phyloP scores from a whole-genome alignment of 208 protist species.

The Vickermania ingenoplastis region DNA sequence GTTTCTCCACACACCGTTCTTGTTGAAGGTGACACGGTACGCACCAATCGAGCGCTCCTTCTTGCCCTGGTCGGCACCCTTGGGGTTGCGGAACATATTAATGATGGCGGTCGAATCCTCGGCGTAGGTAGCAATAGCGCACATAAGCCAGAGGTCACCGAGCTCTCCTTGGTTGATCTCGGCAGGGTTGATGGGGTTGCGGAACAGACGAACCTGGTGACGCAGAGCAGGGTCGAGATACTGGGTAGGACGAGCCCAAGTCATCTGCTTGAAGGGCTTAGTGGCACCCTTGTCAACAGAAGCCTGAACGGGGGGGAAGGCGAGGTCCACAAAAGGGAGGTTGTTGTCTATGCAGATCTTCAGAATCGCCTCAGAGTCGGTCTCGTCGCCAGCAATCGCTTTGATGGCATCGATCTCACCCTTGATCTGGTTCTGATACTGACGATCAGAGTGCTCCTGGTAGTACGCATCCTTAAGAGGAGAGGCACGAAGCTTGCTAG shows the following conservation, averaged over 20 bases:
- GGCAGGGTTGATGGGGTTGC: slow-evolving; percentile 44
- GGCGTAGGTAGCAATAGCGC: slow-evolving; percentile 53
- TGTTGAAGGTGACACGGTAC: slow-evolving; percentile 85
- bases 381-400: slow-evolving; percentile 28
- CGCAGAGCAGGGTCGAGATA: slow-evolving; percentile 26
- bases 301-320: slow-evolving; percentile 54
- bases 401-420: slow-evolving; percentile 47
- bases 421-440: slow-evolving; percentile 26
- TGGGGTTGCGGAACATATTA: slow-evolving; percentile 63
- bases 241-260: slow-evolving; percentile 64
- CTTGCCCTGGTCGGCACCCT: slow-evolving; percentile 24
- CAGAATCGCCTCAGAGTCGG: slow-evolving; percentile 31
- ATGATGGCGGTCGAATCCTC: slow-evolving; percentile 43
- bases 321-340: slow-evolving; percentile 66
- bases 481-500: slow-evolving; percentile 53
- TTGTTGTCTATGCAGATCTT: slow-evolving; percentile 36
- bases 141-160: slow-evolving; percentile 82
- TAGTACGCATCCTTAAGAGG: slow-evolving; percentile 68
- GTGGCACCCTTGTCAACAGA: slow-evolving; percentile 31
- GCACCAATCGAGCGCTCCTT: slow-evolving; percentile 55
- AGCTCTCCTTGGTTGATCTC: slow-evolving; percentile 58
- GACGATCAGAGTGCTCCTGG: slow-evolving; percentile 19
- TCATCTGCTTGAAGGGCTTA: slow-evolving; percentile 34
- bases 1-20: slow-evolving; percentile 79
- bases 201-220: slow-evolving; percentile 76